Base-by-base conservation (phyloP, 371 early-diverging fungal genomes). In the Mortierella sp. region DNA sequence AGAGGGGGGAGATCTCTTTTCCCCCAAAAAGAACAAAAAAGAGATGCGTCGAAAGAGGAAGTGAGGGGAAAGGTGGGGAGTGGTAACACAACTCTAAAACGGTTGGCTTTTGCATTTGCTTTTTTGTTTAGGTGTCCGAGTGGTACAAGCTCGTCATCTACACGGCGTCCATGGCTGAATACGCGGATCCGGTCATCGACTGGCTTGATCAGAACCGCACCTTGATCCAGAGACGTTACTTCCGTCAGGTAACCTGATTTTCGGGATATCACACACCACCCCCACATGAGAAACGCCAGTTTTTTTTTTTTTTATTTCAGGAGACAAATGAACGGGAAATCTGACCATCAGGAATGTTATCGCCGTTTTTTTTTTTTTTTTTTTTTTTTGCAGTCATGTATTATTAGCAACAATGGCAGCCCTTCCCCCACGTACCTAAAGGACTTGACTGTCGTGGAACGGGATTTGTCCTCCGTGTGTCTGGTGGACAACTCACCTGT, bases 61-160 rank as follows among this genome's bases (percentile, higher is more conserved):
- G 24, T 18, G 46, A 46, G 6, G 6, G 46, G 19, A 46, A 24
- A 4, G 19, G 19, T 14, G 45, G 4, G 5, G 45, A 16, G n/a
- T 5, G 5, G 45, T 24, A 34, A 34, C 34, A 34, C 34, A 34
- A 34, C 34, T 34, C 10, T 34, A 10, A 34, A n/a, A n/a, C n/a
- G n/a, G n/a, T n/a, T n/a, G n/a, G n/a, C n/a, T n/a, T n/a, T n/a
- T n/a, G n/a, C n/a, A n/a, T n/a, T n/a, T n/a, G n/a, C n/a, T n/a
- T n/a, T 39, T 39, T 24, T 24, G 28, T 23, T 3, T 59, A 92
- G 92, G 95, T 96, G 64, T 84, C 90, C 65, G 92, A 96, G 73
- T 97, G 97, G 98, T 99, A 96, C 89, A 92, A 94, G 60, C 84
- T 98, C n/a, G 95, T 97, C n/a, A 92, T 99, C 21, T 99, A 95